A percentile compares a stretch with the other conserved stretches of the same genome.
These are phyloP conservation scores for Trypanosoma mega DNA, from an alignment of 208 protist species.

Conservation along the genomic window DNA sequence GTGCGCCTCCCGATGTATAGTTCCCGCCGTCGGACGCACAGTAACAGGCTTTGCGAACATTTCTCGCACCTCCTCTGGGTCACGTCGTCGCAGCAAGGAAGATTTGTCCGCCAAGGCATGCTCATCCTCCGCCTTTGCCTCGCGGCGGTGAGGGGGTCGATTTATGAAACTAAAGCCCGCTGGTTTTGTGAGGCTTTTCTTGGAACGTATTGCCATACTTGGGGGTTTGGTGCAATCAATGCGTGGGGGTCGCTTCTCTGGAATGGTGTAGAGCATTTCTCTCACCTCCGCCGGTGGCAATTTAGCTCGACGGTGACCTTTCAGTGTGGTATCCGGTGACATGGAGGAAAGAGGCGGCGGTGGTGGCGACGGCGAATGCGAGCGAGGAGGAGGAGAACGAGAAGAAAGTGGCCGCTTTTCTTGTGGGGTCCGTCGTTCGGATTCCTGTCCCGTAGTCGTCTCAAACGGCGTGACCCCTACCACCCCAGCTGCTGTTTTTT, in stretches of 20 bases:
- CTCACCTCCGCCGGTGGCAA: constrained; percentile 70
- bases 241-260: constrained; percentile 51
- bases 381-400: too few relatives aligned
- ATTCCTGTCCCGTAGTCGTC: too few relatives aligned
- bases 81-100: neutral
- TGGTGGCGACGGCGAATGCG: neutral
- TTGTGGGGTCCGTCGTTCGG: too few relatives aligned
- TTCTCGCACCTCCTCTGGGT: constrained; percentile 1
- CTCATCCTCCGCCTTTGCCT: constrained; percentile 13
- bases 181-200: constrained; percentile 19
- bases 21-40: constrained; percentile 48
- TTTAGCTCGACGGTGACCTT: neutral
- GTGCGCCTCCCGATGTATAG: constrained; percentile 61
- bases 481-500: constrained; percentile 24
- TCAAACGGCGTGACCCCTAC: constrained; percentile 6
- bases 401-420: too few relatives aligned
- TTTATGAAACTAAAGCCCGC: constrained; percentile 31
- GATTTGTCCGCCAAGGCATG: neutral
- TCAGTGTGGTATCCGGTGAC: neutral
- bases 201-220: neutral
- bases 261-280: constrained; percentile 71
- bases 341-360: neutral
- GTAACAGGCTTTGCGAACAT: constrained; percentile 37
- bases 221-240: constrained; percentile 28
- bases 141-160: neutral